Base-by-base conservation (phyloP, 2,329 filamentous ascomycete genomes). In the Mollisia scopiformis region DNA sequence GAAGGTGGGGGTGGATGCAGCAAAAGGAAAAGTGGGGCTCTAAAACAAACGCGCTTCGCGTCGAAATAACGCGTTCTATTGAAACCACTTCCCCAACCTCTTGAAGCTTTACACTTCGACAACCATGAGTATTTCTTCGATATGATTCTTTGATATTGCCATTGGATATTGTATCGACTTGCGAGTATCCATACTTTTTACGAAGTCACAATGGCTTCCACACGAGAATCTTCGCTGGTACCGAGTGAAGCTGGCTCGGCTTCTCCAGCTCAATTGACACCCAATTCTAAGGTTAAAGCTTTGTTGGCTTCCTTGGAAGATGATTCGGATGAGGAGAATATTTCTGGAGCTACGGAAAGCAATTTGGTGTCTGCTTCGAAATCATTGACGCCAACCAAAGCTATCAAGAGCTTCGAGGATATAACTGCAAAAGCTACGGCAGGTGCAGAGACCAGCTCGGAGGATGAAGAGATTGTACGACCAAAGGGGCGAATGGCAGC, bases 401-500 rank as follows among this genome's bases (percentile, higher is more conserved):
- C 58, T 4, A 59, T 13, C 25, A 55, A 28, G 19, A 28, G 55
- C 27, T 19, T 53, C 35, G 25, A 60, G n/a, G 27, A 28, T 16
- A 8, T 23, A 23, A 28, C 13, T 25, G 57, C 62, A 35, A 50
- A 63, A 25, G 37, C 53, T 10, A 30, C 27, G 21, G 33, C 46
- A 23, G 53, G 51, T 54, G 30, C 25, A 50, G 21, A 43, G 6
- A 4, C 52, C 3, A 57, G 28, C 14, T 47, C 62, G 23, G 8
- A 41, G 5, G 75, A 82, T n/a, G 80, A 82, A 33, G 78, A 79
- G 13, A 76, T 83, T 51, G 74, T 82, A 2, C 78, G 79, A 47
- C 89, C 89, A 0, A 82, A 83, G 57, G 88, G 88, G 25, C 83
- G 84, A 55, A 79, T 91, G 66, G 88, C 88, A 13, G 82, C 88